Evolutionary conservation across 306 rosid species (phyloP).

Genomic region (Benincasa hispida): DNA sequence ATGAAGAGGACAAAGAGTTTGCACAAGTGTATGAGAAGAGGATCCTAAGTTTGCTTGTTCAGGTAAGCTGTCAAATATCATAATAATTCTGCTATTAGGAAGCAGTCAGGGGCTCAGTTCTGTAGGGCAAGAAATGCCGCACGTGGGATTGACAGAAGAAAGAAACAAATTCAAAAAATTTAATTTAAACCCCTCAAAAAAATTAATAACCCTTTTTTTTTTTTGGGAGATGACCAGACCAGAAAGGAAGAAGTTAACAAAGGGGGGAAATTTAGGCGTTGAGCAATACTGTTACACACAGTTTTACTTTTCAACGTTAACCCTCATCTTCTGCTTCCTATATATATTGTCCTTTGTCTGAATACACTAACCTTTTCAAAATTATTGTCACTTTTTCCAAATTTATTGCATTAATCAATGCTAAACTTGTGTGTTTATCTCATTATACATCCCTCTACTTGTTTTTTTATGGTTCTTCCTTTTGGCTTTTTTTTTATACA

Average conservation of each 20-base stretch:
- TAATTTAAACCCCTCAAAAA: background rate
- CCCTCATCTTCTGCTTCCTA: background rate
- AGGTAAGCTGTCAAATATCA: slow-evolving; percentile 9
- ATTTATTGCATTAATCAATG: background rate
- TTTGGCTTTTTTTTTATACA: too few relatives aligned
- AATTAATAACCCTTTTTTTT: background rate
- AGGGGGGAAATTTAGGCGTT: slow-evolving; percentile 8
- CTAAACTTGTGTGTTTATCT: background rate
- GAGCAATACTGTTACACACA: background rate
- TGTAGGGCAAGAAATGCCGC: slow-evolving; percentile 6
- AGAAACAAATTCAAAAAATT: background rate
- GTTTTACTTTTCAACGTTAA: slow-evolving; percentile 4
- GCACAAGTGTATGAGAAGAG: slow-evolving; percentile 9
- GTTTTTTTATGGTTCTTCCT: background rate
- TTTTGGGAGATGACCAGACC: background rate
- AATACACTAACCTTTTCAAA: background rate
- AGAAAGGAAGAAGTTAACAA: background rate
- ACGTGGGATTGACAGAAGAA: slow-evolving; percentile 11
- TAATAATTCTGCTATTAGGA: slow-evolving; percentile 7
- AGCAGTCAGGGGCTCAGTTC: slow-evolving; percentile 7
- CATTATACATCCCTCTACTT: background rate
- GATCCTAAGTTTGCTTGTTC: slow-evolving; percentile 14
- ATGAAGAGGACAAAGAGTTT: slow-evolving; percentile 3
- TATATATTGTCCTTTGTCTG: background rate
- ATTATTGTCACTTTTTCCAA: background rate